A percentile compares a stretch with the other conserved stretches of the same genome.
These are phyloP conservation scores for Ustilago hordei DNA, from an alignment of 1,284 basidiomycete species.

Conservation along the genomic window DNA sequence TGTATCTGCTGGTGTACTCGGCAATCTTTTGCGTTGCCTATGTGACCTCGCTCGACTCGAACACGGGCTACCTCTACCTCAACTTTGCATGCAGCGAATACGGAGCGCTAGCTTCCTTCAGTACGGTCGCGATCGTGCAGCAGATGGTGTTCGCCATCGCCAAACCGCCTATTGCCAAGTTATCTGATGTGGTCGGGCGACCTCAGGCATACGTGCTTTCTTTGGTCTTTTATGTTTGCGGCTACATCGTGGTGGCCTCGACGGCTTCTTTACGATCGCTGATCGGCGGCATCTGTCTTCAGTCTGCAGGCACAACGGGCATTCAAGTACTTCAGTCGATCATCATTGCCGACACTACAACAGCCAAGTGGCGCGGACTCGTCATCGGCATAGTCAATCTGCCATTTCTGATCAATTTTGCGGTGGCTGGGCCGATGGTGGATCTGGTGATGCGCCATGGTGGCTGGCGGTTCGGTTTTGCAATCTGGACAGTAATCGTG, in stretches of 20 bases:
- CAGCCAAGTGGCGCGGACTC: constrained; percentile 81
- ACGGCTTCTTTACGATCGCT: constrained; percentile 74
- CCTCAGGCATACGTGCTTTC: constrained; percentile 76
- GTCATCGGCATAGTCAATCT: constrained; percentile 74
- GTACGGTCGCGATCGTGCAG: constrained; percentile 67
- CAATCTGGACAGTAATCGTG: constrained; percentile 71
- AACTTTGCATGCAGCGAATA: constrained; percentile 68
- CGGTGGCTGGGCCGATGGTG: constrained; percentile 77
- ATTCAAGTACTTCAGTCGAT: constrained; percentile 72
- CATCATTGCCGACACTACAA: constrained; percentile 79
- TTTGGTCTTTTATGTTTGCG: constrained; percentile 71
- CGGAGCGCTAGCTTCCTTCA: constrained; percentile 70
- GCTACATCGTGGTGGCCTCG: constrained; percentile 78
- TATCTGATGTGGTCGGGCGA: constrained; percentile 77
- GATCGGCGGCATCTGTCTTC: constrained; percentile 73
- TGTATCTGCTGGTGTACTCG: constrained; percentile 57
- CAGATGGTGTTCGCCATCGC: constrained; percentile 74
- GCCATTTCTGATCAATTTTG: constrained; percentile 77
- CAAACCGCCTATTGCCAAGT: constrained; percentile 83
- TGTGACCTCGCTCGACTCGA: constrained; percentile 74
- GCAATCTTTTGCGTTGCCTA: constrained; percentile 77
- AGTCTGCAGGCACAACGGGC: constrained; percentile 70
- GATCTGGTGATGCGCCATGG: constrained; percentile 73
- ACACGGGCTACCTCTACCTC: constrained; percentile 72
- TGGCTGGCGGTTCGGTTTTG: constrained; percentile 82